Base-by-base conservation (phyloP, 2,329 filamentous ascomycete genomes). In the Botrytis sinoallii region DNA sequence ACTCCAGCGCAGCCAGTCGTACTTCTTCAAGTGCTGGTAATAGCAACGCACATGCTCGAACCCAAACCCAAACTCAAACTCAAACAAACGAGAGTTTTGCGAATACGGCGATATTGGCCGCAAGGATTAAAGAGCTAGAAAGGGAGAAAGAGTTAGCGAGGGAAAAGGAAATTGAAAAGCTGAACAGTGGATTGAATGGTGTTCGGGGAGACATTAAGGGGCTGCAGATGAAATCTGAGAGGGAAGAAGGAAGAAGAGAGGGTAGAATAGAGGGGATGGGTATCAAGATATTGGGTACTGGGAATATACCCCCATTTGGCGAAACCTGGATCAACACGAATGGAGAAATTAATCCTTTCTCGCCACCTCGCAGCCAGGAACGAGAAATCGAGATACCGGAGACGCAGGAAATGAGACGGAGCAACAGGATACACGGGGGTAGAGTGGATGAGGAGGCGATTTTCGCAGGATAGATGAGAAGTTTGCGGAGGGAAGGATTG, bases 131-230 rank as follows among this genome's bases (percentile, higher is more conserved):
- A 48, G 42, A 70, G 44, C 18, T 59, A 22, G 46, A 72, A 16
- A 66, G 3, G 35, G 70, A 72, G 38, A 46, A 25, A 16, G 60
- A 66, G 60, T 3, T 42, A 3, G 35, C 35, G 16, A 40, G 42
- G 18, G 60, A 67, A 7, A 46, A 20, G 25, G 70, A 40, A 40
- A 40, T 42, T 7, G 60, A 64, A 25, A 66, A 32, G 35, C 52
- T 63, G 61, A 66, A 16, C 22, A 46, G 70, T 35, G 59, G 42
- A 6, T 72, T 66, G 44, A 67, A 68, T 32, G 35, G 46, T 38
- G 35, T 57, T 20, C 29, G 65, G 65, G 65, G 65, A 0, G 65
- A 68, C 4, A 42, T 68, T 2, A 55, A 57, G 10, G 46, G 48
- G 10, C 3, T 68, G n/a, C 35, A 57, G 48, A 68, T 68, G 65